Percentiles rank a stretch among this genome's conserved stretches.
Evolutionary conservation across 257 asterid genomes (phyloP).

Genomic region (Capsicum baccatum): DNA sequence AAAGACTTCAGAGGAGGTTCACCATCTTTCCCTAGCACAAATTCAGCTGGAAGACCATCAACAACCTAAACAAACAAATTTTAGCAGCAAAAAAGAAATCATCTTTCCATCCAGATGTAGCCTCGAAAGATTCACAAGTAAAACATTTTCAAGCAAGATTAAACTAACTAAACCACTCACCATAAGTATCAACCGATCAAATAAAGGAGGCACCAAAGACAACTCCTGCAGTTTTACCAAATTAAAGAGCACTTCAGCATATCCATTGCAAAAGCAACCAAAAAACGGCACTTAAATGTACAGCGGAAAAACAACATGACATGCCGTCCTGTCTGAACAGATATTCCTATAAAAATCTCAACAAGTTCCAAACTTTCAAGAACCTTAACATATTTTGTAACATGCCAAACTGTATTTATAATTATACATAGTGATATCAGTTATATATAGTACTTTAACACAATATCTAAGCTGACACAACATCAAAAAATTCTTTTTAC

Average conservation of each 20-base stretch:
- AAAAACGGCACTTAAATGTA: not conserved
- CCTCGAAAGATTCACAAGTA: not conserved
- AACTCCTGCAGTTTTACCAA: slow-evolving; percentile 58
- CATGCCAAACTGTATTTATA: too few relatives aligned
- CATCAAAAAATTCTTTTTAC: too few relatives aligned
- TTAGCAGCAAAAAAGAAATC: not conserved
- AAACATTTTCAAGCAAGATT: slow-evolving; percentile 21
- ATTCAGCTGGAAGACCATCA: slow-evolving; percentile 96
- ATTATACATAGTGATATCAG: too few relatives aligned
- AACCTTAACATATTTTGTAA: too few relatives aligned
- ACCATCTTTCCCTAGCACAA: slow-evolving; percentile 79
- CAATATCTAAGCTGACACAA: too few relatives aligned
- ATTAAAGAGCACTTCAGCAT: slow-evolving; percentile 8
- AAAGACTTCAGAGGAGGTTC: slow-evolving; percentile 62
- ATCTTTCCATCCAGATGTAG: not conserved
- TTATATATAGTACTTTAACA: too few relatives aligned
- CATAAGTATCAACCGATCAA: slow-evolving; percentile 73
- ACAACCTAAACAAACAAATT: slow-evolving; percentile 58
- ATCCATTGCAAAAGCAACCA: not conserved
- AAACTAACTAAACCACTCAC: slow-evolving; percentile 44
- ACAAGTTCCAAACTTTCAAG: too few relatives aligned
- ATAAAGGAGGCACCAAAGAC: slow-evolving; percentile 74
- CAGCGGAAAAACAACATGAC: not conserved
- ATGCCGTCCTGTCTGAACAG: not conserved
- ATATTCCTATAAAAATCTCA: too few relatives aligned